phyloP scores from a whole-genome alignment of 495 filamentous ascomycete species.

The Parmelia sp. region DNA sequence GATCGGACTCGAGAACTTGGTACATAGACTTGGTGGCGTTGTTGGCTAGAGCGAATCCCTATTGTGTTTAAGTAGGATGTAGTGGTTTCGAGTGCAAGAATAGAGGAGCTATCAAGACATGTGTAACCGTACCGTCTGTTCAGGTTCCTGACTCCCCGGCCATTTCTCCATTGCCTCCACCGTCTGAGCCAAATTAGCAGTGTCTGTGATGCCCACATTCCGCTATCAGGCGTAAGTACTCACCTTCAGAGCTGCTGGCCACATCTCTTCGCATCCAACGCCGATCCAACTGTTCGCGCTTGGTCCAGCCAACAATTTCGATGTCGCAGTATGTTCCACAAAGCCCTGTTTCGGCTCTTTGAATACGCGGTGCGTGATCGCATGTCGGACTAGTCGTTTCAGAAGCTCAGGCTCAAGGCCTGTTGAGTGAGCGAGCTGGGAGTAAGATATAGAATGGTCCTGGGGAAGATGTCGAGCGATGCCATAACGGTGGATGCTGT shows the following conservation, averaged over 20 bases:
- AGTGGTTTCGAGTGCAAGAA: too few species aligned
- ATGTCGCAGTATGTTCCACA: slow-evolving; percentile 1
- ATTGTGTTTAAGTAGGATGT: too few species aligned
- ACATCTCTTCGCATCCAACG: slow-evolving; percentile 5
- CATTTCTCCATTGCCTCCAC: slow-evolving; percentile 6
- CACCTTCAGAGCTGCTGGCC: slow-evolving; percentile 3
- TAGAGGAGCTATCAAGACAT: too few species aligned
- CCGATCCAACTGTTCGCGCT: background rate
- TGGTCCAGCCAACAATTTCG: background rate
- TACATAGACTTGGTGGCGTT: too few species aligned
- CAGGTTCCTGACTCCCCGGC: background rate
- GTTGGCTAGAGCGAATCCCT: too few species aligned
- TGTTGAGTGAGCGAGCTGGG: background rate
- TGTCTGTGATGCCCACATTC: background rate
- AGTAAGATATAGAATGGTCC: background rate
- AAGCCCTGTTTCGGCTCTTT: background rate
- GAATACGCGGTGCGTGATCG: background rate
- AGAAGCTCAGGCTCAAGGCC: slow-evolving; percentile 1
- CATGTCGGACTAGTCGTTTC: slow-evolving; percentile 5
- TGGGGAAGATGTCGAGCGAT: background rate
- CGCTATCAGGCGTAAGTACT: background rate
- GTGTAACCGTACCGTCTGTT: background rate
- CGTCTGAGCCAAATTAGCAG: background rate
- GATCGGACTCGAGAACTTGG: too few species aligned
- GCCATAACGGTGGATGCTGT: slow-evolving; percentile 2